Conservation (phyloP, 306 rosid genomes). For the Inga laurina region DNA sequence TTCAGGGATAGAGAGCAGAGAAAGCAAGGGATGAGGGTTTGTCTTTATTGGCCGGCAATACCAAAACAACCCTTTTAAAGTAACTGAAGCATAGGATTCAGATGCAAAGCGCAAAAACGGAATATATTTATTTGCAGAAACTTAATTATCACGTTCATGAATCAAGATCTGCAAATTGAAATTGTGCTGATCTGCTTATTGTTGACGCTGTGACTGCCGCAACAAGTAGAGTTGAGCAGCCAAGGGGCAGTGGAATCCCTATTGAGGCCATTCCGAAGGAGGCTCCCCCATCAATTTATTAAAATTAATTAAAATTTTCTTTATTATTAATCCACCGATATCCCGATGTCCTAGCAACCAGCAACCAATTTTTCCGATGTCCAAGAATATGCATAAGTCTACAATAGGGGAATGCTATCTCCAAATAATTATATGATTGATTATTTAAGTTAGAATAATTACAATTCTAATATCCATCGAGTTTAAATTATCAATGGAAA, state of each 20-base stretch:
- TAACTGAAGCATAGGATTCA: neutral
- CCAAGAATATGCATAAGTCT: no score
- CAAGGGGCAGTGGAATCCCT: neutral
- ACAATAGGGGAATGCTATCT: no score
- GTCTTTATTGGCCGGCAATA: conserved; percentile 20
- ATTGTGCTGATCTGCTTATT: neutral
- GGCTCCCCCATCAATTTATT: neutral
- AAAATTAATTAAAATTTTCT: no score
- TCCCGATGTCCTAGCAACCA: no score
- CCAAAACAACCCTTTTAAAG: conserved; percentile 3
- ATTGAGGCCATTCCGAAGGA: neutral
- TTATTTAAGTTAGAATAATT: neutral
- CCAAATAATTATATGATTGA: neutral
- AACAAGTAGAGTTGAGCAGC: neutral
- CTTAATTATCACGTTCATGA: neutral
- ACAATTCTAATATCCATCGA: neutral
- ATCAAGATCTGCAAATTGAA: neutral
- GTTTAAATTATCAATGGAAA: neutral
- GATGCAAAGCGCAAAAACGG: conserved; percentile 3
- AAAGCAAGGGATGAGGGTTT: conserved; percentile 33
- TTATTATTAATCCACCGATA: no score
- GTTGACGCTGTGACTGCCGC: neutral
- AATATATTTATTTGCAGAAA: neutral
- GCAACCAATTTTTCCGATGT: no score
- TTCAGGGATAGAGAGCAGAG: neutral